A percentile compares a stretch with the other conserved stretches of the same genome.
These are phyloP conservation scores for Boeremia lycopersici DNA, from an alignment of 2,329 filamentous ascomycete genomes.

Conservation along the genomic window DNA sequence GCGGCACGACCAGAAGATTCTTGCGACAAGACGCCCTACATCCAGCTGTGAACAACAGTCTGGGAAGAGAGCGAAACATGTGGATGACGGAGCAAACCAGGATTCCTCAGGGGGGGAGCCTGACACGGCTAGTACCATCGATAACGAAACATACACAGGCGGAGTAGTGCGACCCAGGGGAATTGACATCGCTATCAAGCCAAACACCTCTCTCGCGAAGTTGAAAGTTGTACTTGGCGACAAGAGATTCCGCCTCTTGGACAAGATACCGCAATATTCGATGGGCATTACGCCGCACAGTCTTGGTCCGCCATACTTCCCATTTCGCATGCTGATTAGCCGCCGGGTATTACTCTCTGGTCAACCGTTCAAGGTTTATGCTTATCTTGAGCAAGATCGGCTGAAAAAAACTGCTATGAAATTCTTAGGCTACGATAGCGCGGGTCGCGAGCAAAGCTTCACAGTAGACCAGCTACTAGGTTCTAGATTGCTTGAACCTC, in stretches of 20 bases:
- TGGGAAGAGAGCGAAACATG: neutral
- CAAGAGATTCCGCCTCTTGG: neutral
- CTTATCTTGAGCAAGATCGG: conserved; percentile 1
- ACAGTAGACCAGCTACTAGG: neutral
- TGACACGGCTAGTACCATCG: neutral
- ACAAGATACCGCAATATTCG: neutral
- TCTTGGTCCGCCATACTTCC: neutral
- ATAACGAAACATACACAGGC: neutral
- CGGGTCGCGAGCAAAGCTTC: neutral
- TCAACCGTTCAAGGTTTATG: neutral
- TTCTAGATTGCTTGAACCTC: neutral
- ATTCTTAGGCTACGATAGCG: neutral
- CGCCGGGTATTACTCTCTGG: neutral
- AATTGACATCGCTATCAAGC: neutral
- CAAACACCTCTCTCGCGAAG: conserved; percentile 1
- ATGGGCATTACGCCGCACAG: conserved; percentile 1
- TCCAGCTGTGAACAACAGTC: neutral
- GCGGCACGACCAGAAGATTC: conserved; percentile 1
- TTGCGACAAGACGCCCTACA: neutral
- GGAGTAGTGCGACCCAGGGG: neutral
- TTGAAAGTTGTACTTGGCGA: conserved; percentile 2
- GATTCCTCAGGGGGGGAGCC: neutral
- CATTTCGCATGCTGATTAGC: conserved; percentile 3
- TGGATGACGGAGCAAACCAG: neutral
- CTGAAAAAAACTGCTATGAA: neutral